Percentiles rank a stretch among this genome's conserved stretches.
These are phyloP conservation scores for Fereydounia khargensis DNA, from an alignment of 1,284 basidiomycete genomes.

Conservation along the genomic window DNA sequence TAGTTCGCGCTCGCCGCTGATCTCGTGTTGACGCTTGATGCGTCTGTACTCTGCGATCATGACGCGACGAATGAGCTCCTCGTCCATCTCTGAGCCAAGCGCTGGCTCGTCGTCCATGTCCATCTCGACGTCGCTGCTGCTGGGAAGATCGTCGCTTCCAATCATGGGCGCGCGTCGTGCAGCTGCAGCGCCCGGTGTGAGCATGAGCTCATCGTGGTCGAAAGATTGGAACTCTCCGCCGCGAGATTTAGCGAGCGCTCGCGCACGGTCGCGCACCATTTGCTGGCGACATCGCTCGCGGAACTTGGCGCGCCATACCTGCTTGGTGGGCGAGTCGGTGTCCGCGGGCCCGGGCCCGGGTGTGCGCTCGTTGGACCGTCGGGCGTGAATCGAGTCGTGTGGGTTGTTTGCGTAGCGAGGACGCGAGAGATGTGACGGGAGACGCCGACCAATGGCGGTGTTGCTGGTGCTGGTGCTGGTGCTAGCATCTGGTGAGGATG, in stretches of 20 bases:
- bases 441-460: background rate
- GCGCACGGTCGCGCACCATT: background rate
- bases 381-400: constrained; percentile 2
- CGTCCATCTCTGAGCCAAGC: constrained; percentile 11
- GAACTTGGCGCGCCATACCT: background rate
- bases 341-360: too few relatives aligned
- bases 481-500: background rate
- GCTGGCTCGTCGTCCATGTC: constrained; percentile 13
- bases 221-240: background rate
- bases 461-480: background rate
- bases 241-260: background rate
- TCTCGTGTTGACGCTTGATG: constrained; percentile 25
- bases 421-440: too few relatives aligned
- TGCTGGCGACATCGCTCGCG: background rate
- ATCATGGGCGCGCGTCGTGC: background rate
- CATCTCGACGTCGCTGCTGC: background rate
- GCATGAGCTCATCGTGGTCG: background rate
- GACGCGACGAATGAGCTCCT: constrained; percentile 18
- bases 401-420: background rate
- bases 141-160: background rate
- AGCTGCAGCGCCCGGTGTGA: background rate
- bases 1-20: constrained; percentile 24
- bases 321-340: background rate
- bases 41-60: constrained; percentile 28
- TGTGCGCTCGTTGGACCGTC: too few relatives aligned